phyloP scores from a whole-genome alignment of 306 rosid species.

The Alnus rubra region DNA sequence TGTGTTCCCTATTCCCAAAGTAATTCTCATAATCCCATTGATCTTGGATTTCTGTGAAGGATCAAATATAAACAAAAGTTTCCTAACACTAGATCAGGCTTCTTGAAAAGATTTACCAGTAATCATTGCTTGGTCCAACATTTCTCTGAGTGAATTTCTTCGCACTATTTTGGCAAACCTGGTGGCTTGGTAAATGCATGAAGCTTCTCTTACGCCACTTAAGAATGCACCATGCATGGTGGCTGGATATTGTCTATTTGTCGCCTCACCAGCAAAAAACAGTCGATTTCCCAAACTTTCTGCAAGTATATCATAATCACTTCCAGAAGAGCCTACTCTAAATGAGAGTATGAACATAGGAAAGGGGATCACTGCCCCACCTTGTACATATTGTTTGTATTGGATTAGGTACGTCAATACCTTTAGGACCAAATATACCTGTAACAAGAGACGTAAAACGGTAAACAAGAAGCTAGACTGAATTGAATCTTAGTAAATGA shows the following conservation, averaged over 20 bases:
- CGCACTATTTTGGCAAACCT: constrained; percentile 39
- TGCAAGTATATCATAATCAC: constrained; percentile 84
- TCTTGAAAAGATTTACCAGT: constrained; percentile 61
- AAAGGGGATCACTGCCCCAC: constrained; percentile 91
- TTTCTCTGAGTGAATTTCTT: constrained; percentile 48
- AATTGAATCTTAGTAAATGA: constrained; percentile 23
- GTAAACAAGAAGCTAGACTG: constrained; percentile 1
- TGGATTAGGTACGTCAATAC: constrained; percentile 76
- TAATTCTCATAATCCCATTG: constrained; percentile 64
- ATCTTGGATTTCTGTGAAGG: constrained; percentile 52
- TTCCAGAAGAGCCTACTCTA: constrained; percentile 75
- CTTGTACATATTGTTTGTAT: constrained; percentile 81
- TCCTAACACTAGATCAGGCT: constrained; percentile 67
- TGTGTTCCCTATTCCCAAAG: constrained; percentile 41
- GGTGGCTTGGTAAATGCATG: constrained; percentile 54
- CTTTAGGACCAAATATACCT: constrained; percentile 80
- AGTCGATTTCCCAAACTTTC: constrained; percentile 75
- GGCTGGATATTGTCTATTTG: constrained; percentile 89
- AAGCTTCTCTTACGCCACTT: constrained; percentile 96
- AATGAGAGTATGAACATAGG: constrained; percentile 91
- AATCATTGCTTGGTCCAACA: constrained; percentile 47
- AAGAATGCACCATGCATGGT: constrained; percentile 95
- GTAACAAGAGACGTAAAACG: constrained; percentile 20
- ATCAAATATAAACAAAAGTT: constrained; percentile 61
- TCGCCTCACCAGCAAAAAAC: constrained; percentile 97